Percentiles rank a stretch among this genome's conserved stretches.
phyloP scores from a whole-genome alignment of 257 asterid genomes.

The Capsicum baccatum region DNA sequence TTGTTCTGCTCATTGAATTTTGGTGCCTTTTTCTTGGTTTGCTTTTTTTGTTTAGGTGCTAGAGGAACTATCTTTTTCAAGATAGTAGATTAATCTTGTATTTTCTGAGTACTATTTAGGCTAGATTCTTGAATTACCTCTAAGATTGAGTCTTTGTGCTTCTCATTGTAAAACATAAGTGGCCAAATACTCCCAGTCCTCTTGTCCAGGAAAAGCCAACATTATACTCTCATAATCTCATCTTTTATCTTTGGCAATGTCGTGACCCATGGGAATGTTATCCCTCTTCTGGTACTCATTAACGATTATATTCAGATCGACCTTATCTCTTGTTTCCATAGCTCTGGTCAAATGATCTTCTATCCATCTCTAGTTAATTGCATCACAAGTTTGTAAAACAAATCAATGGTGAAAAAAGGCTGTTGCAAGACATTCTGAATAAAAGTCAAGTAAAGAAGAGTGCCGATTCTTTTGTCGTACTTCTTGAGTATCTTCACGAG shows the following conservation, averaged over 20 bases:
- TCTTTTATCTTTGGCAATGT: conserved; percentile 74
- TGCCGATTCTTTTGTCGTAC: conserved; percentile 89
- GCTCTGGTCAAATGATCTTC: neutral
- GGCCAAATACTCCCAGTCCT: conserved; percentile 36
- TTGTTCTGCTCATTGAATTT: too few relatives aligned
- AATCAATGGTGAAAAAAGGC: conserved; percentile 84
- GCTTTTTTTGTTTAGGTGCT: too few relatives aligned
- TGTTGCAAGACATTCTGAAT: conserved; percentile 87
- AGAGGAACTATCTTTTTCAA: too few relatives aligned
- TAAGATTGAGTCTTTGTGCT: neutral
- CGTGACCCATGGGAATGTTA: conserved; percentile 70
- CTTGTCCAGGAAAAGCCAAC: conserved; percentile 74
- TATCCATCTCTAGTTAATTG: too few relatives aligned
- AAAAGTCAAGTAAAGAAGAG: conserved; percentile 87
- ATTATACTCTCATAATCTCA: conserved; percentile 90
- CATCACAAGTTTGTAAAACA: conserved; percentile 77
- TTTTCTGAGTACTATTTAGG: too few relatives aligned
- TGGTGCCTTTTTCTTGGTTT: too few relatives aligned
- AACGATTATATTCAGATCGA: conserved; percentile 65
- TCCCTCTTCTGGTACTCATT: conserved; percentile 67
- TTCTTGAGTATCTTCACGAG: conserved; percentile 87
- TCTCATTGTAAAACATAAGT: neutral
- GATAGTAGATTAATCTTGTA: too few relatives aligned
- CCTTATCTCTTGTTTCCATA: conserved; percentile 83
- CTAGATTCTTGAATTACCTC: too few relatives aligned